Evolutionary conservation across 257 asterid species (phyloP), one percentile per base, ranked within the genome.

Genomic region (Primulina tabacum): DNA sequence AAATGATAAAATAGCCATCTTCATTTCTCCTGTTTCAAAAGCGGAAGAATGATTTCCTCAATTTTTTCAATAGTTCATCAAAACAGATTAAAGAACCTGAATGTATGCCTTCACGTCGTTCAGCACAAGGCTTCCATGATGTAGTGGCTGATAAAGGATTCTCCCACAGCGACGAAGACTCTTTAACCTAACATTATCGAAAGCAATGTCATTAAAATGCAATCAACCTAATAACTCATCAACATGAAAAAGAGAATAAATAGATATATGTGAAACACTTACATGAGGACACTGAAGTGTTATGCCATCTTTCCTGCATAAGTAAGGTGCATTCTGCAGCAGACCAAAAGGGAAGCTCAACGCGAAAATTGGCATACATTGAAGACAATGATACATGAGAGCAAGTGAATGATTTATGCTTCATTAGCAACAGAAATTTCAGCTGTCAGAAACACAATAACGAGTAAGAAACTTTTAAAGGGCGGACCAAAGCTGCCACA

Each of bases 81-180:
- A 7, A n/a, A 70, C 26, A 26, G n/a, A 26, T 66, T 72, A 20
- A 12, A 32, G 43, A 72, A 94, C 99, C 97, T 79, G 96, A 88
- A 63, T 82, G 64, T 73, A 85, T 66, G 65, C 88, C 97, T 73
- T 82, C 90, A 26, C 67, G 89, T 70, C 95, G 81, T 76, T 89
- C 96, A 20, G 97, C 93, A 81, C 99, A 94, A 70, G 98, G 86
- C 81, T 88, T 94, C 99, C 99, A 94, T 7, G 98, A 94, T 57
- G 96, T 94, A 66, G 98, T 91, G 64, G 97, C 95, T 35, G 98
- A 89, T 82, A 82, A 76, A 71, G 99, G 99, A 81, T 94, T 94
- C 74, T 89, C 99, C 99, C 99, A 94, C 14, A 94, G 88, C 60
- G 98, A 91, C 33, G 93, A 80, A 57, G 89, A 57, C 86, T 94